These are phyloP conservation scores for Ascochyta viciae-villosae DNA, from an alignment of 2,329 filamentous ascomycete species.

Conservation along the genomic window DNA sequence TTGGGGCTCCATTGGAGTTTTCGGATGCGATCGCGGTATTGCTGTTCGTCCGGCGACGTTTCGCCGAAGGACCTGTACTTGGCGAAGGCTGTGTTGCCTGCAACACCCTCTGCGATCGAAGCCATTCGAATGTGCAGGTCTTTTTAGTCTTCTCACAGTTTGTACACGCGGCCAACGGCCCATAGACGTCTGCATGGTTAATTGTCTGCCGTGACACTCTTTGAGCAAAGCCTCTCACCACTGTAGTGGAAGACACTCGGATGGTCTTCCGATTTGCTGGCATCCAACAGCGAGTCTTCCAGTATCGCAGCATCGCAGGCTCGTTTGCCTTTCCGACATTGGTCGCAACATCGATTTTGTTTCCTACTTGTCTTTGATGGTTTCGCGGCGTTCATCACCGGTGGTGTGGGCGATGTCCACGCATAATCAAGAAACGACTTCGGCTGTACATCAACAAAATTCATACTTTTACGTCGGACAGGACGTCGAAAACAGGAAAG, in stretches of 20 bases:
- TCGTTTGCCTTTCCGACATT: conserved; percentile 55
- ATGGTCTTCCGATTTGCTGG: conserved; percentile 26
- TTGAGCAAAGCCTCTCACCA: conserved; percentile 31
- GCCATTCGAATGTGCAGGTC: conserved; percentile 55
- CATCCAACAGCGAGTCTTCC: conserved; percentile 42
- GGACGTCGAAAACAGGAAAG: conserved; percentile 38
- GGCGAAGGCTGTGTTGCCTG: conserved; percentile 36
- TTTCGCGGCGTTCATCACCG: conserved; percentile 30
- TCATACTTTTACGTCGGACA: conserved; percentile 40
- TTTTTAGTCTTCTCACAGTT: conserved; percentile 56
- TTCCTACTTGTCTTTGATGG: conserved; percentile 47
- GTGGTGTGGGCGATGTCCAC: conserved; percentile 43
- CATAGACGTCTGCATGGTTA: conserved; percentile 44
- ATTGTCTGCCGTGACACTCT: conserved; percentile 4
- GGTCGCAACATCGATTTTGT: conserved; percentile 56
- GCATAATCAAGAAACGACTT: conserved; percentile 48
- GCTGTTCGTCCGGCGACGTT: conserved; percentile 41
- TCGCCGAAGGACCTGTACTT: conserved; percentile 30
- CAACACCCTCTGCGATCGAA: conserved; percentile 44
- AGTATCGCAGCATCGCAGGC: conserved; percentile 53
- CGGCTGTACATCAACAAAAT: conserved; percentile 47
- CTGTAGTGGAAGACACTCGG: conserved; percentile 46
- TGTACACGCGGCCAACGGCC: conserved; percentile 46
- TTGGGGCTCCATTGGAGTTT: conserved; percentile 1
- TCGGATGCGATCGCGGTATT: conserved; percentile 5